Base-by-base conservation (phyloP, 805 yeast genomes). In the Dipodascus geniculatus region DNA sequence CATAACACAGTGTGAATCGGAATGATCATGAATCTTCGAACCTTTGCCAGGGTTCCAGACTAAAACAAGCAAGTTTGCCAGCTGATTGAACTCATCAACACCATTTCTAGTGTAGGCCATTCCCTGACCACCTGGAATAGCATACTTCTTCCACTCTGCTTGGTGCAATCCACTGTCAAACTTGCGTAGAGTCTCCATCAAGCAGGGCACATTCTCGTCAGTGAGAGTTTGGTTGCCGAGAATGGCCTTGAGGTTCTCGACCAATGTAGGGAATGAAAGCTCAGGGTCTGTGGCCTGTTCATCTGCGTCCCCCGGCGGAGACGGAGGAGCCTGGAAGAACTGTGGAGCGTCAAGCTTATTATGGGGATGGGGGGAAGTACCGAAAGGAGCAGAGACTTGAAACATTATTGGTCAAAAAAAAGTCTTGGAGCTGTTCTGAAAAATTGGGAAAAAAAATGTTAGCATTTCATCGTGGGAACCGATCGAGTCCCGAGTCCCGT, bases 1-100 rank as follows among this genome's bases (percentile, higher is more conserved):
- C 81, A 84, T 83, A 56, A 83, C 75, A 67, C 91, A 84, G 67
- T 84, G 88, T 11, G 89, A 87, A 53, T 77, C 74, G 20, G 88
- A 86, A 60, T 84, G 91, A 65, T 83, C 87, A 64, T 84, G 91
- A 56, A 84, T 79, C 51, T 78, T 75, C 22, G 85, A 79, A 23
- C 80, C 74, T 60, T 74, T 73, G 4, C 80, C 80, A 0, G 89
- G 88, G 52, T 76, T 74, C 91, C 91, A 84, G 20, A 83, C 87
- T 51, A 84, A 67, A 16, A 84, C 67, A 52, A 84, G 71, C 54
- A 84, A 69, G 61, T 83, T 82, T 47, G 87, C 96, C 61, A 79
- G 79, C 17, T 77, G 76, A 66, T 86, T 85, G 59, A 87, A 76
- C 61, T 84, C 81, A 38, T 76, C 79, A 24, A 91, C 77, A 1